Evolutionary conservation across 1,284 basidiomycete genomes (phyloP).

Genomic region (Stereum hirsutum): DNA sequence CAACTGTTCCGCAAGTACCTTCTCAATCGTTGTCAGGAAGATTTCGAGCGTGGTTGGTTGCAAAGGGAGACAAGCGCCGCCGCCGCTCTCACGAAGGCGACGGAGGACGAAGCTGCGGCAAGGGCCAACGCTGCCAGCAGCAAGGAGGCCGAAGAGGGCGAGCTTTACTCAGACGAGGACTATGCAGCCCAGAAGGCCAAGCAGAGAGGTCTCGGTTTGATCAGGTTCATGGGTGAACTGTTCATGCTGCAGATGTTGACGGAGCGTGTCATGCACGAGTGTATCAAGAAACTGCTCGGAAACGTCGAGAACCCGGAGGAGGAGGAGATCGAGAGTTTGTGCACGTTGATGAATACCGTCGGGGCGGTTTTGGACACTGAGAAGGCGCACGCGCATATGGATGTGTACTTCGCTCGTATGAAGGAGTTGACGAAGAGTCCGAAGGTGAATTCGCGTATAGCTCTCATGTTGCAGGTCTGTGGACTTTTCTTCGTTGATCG

Average conservation of each 20-base stretch:
- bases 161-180: constrained; percentile 91
- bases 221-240: constrained; percentile 96
- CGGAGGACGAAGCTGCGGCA: constrained; percentile 50
- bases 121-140: constrained; percentile 31
- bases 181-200: constrained; percentile 96
- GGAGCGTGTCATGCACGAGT: constrained; percentile 73
- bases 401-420: constrained; percentile 91
- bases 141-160: constrained; percentile 44
- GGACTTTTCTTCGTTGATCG: neutral
- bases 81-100: constrained; percentile 23
- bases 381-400: constrained; percentile 81
- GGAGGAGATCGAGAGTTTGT: constrained; percentile 95
- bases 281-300: constrained; percentile 88
- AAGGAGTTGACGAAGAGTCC: constrained; percentile 67
- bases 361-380: constrained; percentile 73
- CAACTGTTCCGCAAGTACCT: constrained; percentile 94
- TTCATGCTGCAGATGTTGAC: constrained; percentile 74
- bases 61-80: constrained; percentile 54
- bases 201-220: constrained; percentile 92
- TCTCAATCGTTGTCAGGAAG: constrained; percentile 88
- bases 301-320: constrained; percentile 95
- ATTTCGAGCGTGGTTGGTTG: constrained; percentile 87
- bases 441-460: constrained; percentile 81
- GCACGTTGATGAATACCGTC: constrained; percentile 87
- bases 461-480: constrained; percentile 93